Evolutionary conservation across 805 yeast species (phyloP), one percentile per base, ranked within the genome.

Genomic region (Lipomyces starkeyi): DNA sequence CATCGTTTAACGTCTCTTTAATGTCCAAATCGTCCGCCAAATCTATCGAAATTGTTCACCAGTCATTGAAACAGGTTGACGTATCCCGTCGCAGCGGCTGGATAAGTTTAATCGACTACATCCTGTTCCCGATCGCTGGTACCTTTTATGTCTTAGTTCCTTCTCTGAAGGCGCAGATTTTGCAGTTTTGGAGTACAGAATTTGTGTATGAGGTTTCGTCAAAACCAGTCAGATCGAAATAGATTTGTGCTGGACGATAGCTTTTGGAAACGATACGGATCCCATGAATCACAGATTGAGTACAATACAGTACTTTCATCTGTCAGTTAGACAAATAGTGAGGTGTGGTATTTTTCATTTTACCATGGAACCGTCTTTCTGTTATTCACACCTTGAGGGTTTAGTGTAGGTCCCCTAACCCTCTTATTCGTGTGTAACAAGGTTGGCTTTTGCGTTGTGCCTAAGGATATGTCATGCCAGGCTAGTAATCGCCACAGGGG

Each of bases 101-200:
- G 27, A 29, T 56, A 2, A 55, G 64, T 47, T 14, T 47, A 2
- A 25, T 67, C 8, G 74, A 70, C 58, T 71, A 68, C 58, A 29
- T 68, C 14, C 29, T 71, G 13, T 68, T 71, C 32, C 74, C 74
- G 13, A 49, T 71, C 34, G 72, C 74, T 11, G 74, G 73, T 2
- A 55, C 72, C 9, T 17, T 70, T 29, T 71, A 68, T 62, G 73
- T 72, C 22, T 71, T 70, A 4, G 56, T 71, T 14, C 73, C 74
- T 11, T 64, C 68, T n/a, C 34, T 71, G 4, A 59, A 62, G 27
- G 68, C 71, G n/a, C 74, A 70, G 60, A 11, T 70, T n/a, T 49
- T 59, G 63, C 74, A 71, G 55, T 64, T 70, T 25, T 70, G 63
- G 65, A 66, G 69, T 25, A 62, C 67, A 14, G 25, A 35, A 25